Conservation (phyloP, 805 yeast genomes). For the Ogataea glucozyma region DNA sequence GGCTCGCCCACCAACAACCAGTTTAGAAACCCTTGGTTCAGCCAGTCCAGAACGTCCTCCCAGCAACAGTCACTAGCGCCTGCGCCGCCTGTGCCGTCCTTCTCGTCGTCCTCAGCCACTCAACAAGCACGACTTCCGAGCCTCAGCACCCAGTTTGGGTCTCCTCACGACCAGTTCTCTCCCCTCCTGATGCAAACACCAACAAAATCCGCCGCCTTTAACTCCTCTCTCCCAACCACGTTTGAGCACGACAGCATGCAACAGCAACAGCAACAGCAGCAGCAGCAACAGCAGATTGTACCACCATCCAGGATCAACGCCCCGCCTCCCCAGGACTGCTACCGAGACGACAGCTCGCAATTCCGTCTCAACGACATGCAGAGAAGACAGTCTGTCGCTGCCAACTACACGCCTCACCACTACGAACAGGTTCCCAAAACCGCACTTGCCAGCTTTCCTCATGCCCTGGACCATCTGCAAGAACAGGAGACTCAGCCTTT, state of each 20-base stretch:
- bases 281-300: slow-evolving; percentile 25
- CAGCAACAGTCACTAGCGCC: slow-evolving; percentile 5
- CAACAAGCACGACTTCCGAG: slow-evolving; percentile 18
- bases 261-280: slow-evolving; percentile 18
- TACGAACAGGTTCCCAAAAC: slow-evolving; percentile 18
- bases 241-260: slow-evolving; percentile 23
- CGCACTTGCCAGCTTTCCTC: slow-evolving; percentile 17
- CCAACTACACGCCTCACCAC: slow-evolving; percentile 18
- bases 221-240: slow-evolving; percentile 30
- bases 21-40: slow-evolving; percentile 27
- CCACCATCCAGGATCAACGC: slow-evolving; percentile 38
- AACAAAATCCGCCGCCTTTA: slow-evolving; percentile 19
- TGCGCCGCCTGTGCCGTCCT: no score
- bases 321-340: slow-evolving; percentile 27
- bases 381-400: slow-evolving; percentile 36
- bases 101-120: no score
- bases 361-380: slow-evolving; percentile 18
- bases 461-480: slow-evolving; percentile 5
- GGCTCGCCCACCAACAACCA: slow-evolving; percentile 10
- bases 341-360: slow-evolving; percentile 14
- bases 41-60: slow-evolving; percentile 1
- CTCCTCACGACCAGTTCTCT: slow-evolving; percentile 15
- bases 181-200: slow-evolving; percentile 18
- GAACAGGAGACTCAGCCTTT: slow-evolving; percentile 5
- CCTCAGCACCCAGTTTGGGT: slow-evolving; percentile 13